Evolutionary conservation across 2,329 filamentous ascomycete genomes (phyloP).

Genomic region (Ophiostoma pallidulum): DNA sequence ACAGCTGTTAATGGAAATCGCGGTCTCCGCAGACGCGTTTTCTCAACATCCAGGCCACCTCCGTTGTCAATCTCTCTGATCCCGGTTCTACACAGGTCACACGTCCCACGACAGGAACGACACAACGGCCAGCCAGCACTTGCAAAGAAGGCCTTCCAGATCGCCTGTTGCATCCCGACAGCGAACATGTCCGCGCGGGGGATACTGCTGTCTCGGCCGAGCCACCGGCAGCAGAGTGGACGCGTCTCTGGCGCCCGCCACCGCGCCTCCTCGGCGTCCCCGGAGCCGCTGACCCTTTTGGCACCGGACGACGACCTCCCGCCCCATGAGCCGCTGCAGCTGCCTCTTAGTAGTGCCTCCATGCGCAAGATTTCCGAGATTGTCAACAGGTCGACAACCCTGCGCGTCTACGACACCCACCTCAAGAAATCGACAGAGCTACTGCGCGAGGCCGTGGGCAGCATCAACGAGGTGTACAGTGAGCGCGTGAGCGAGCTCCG

Average conservation of each 20-base stretch:
- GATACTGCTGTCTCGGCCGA: too few relatives aligned
- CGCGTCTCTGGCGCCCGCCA: too few relatives aligned
- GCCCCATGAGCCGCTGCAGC: conserved; percentile 39
- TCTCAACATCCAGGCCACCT: too few relatives aligned
- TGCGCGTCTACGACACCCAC: conserved; percentile 35
- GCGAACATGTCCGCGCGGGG: too few relatives aligned
- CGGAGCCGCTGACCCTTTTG: conserved; percentile 12
- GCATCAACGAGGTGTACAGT: conserved; percentile 37
- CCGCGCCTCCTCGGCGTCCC: background rate
- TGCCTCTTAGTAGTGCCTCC: conserved; percentile 32
- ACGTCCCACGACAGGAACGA: too few relatives aligned
- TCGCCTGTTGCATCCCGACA: too few relatives aligned
- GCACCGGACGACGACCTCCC: conserved; percentile 31
- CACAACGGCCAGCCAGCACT: background rate
- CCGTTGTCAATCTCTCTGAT: too few relatives aligned
- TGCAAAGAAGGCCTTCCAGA: too few relatives aligned
- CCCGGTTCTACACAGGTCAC: too few relatives aligned
- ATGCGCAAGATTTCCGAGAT: conserved; percentile 34
- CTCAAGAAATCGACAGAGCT: conserved; percentile 35
- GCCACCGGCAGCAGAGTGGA: too few relatives aligned
- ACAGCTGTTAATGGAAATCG: too few relatives aligned
- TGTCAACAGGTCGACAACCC: conserved; percentile 30
- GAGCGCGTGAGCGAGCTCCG: conserved; percentile 28
- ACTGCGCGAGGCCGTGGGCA: conserved; percentile 33
- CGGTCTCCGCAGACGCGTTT: too few relatives aligned